Evolutionary conservation across 148 eudicot species (phyloP), one percentile per base, ranked within the genome.

Genomic region (Spergularia bocconei): DNA sequence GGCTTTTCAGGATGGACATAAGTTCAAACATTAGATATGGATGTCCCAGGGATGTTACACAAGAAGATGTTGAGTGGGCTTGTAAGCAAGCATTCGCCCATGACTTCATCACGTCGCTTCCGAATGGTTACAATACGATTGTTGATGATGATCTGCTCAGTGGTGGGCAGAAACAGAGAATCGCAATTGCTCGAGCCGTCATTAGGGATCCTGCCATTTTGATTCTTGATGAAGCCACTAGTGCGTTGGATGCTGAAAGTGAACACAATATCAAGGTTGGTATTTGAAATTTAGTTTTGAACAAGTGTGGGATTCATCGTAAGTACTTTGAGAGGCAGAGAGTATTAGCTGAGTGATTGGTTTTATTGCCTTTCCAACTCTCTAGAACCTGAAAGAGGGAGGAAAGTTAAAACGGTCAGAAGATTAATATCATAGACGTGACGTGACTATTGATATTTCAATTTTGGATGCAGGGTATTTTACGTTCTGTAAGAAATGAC

Each of bases 81-180:
- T 94, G 98, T 38, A 92, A 85, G 81, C 87, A 91, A 79, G 99
- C 98, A 6, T 88, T 81, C 84, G 99, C 99, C 57, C 99, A 96
- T 70, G 91, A 89, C 60, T 96, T 96, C 78, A 92, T 96, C 73
- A 85, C 80, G 16, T 79, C 93, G 38, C 87, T 96, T 63, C 99
- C 99, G 25, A 77, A 91, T 78, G 95, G 99, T 70, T 96, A 96
- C 77, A 73, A 85, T 67, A 96, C 99, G 39, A 82, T 96, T 63
- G 98, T 96, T 68, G 99, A 96, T 82, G 93, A 96, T 84, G 95
- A 96, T 89, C 83, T 96, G 79, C 98, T 96, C 64, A 96, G 99
- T 78, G 99, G 99, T 56, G 99, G 99, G 61, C 99, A 96, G 77
- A 96, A 96, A 76, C 99, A 96, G 79, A 77, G 98, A 59, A 96